These are phyloP conservation scores for Vararia minispora DNA, from an alignment of 768 basidiomycete genomes.

Conservation along the genomic window DNA sequence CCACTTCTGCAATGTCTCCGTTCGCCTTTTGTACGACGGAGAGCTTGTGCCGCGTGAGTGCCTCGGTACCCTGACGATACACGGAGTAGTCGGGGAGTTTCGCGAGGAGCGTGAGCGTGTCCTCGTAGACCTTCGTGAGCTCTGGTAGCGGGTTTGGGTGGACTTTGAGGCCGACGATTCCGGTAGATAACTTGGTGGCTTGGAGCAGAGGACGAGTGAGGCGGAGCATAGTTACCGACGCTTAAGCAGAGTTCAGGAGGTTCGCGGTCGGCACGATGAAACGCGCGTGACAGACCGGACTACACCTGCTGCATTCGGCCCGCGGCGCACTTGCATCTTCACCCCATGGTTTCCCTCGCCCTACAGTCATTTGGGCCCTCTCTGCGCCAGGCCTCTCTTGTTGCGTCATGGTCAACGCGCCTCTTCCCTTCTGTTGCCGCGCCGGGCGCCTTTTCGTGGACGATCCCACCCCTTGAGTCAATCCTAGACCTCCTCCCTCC, in stretches of 20 bases:
- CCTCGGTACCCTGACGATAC: slow-evolving; percentile 84
- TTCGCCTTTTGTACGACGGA: slow-evolving; percentile 57
- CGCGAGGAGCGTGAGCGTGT: slow-evolving; percentile 59
- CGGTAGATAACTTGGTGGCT: slow-evolving; percentile 67
- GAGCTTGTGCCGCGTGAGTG: slow-evolving; percentile 72
- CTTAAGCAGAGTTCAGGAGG: slow-evolving; percentile 5
- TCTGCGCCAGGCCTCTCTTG: slow-evolving; percentile 12
- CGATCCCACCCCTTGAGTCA: slow-evolving; percentile 31
- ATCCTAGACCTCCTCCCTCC: slow-evolving; percentile 74
- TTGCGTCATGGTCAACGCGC: slow-evolving; percentile 14
- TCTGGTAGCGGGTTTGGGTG: slow-evolving; percentile 79
- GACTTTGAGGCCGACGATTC: slow-evolving; percentile 73
- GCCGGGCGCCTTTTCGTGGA: slow-evolving; percentile 22
- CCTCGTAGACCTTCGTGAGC: slow-evolving; percentile 62
- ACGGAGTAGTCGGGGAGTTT: slow-evolving; percentile 73
- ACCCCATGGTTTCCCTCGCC: slow-evolving; percentile 31
- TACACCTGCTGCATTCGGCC: no score
- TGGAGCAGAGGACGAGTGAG: slow-evolving; percentile 60
- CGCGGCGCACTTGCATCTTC: slow-evolving; percentile 3
- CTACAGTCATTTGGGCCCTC: slow-evolving; percentile 21
- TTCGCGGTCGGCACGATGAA: slow-evolving; percentile 8
- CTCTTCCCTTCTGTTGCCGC: slow-evolving; percentile 16
- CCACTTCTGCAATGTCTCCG: slow-evolving; percentile 54
- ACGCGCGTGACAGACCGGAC: neutral
- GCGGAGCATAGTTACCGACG: slow-evolving; percentile 52